phyloP scores from a whole-genome alignment of 1,284 basidiomycete species.

The Veloporphyrellus conicus region DNA sequence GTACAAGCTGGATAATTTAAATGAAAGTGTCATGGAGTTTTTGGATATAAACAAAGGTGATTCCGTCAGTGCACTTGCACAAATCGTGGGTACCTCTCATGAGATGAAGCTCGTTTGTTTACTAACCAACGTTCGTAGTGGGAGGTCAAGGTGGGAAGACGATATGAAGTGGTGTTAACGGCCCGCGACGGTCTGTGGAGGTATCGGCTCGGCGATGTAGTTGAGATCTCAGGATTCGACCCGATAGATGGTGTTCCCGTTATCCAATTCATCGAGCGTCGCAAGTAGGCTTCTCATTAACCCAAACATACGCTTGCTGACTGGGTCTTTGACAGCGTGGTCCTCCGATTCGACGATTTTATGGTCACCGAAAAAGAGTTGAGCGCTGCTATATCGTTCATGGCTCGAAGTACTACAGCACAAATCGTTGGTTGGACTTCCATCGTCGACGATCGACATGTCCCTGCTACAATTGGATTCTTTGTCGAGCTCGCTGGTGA shows the following conservation, averaged over 20 bases:
- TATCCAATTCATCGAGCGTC: slow-evolving; percentile 18
- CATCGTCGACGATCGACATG: slow-evolving; percentile 8
- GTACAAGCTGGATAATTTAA: background rate
- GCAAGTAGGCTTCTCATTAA: slow-evolving; percentile 4
- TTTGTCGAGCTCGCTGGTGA: slow-evolving; percentile 17
- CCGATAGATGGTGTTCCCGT: slow-evolving; percentile 17
- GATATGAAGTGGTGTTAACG: slow-evolving; percentile 21
- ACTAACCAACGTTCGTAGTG: slow-evolving; percentile 16
- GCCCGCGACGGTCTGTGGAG: background rate
- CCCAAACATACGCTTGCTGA: background rate
- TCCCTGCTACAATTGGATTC: slow-evolving; percentile 17
- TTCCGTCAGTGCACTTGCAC: background rate
- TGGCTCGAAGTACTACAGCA: background rate
- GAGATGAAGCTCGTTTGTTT: too few species aligned
- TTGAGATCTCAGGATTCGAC: slow-evolving; percentile 20
- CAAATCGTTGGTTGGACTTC: slow-evolving; percentile 21
- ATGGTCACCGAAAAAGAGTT: slow-evolving; percentile 16
- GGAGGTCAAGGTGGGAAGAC: slow-evolving; percentile 14
- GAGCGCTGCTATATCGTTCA: slow-evolving; percentile 5
- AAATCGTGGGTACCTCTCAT: slow-evolving; percentile 1
- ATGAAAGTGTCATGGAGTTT: slow-evolving; percentile 7
- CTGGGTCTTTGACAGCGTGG: slow-evolving; percentile 1
- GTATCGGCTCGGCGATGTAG: background rate
- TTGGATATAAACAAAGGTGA: slow-evolving; percentile 6
- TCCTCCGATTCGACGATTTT: slow-evolving; percentile 11